phyloP scores from a whole-genome alignment of 2,329 filamentous ascomycete species.

The Lasiodiplodia citricola region DNA sequence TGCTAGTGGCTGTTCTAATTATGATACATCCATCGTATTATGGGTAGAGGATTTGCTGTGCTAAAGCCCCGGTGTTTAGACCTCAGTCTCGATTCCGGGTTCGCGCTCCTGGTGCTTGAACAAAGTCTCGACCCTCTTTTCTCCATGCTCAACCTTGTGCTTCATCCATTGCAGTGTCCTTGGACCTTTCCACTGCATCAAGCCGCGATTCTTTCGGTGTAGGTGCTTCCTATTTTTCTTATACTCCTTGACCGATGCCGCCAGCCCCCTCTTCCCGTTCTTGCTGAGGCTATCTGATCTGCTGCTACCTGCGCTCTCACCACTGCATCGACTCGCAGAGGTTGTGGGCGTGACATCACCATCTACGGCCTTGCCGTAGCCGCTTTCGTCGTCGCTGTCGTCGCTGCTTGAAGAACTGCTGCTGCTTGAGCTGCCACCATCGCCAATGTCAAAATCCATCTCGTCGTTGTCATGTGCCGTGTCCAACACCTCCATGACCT shows the following conservation, averaged over 20 bases:
- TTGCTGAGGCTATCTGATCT: conserved; percentile 28
- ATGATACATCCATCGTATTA: too few relatives aligned
- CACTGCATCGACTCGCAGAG: conserved; percentile 33
- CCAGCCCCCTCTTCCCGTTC: conserved; percentile 52
- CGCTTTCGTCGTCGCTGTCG: conserved; percentile 9
- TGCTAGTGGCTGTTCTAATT: too few relatives aligned
- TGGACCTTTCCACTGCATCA: conserved; percentile 74
- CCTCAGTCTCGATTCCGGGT: conserved; percentile 70
- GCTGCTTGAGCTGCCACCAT: conserved; percentile 11
- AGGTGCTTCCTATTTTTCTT: conserved; percentile 63
- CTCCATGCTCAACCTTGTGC: conserved; percentile 61
- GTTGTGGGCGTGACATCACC: conserved; percentile 31
- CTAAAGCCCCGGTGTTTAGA: conserved; percentile 45
- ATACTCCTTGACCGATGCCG: conserved; percentile 64
- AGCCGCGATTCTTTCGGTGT: conserved; percentile 69
- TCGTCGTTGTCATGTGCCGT: conserved; percentile 64
- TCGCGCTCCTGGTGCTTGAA: conserved; percentile 66
- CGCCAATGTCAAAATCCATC: conserved; percentile 39
- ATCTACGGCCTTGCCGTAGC: conserved; percentile 33
- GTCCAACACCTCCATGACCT: conserved; percentile 69
- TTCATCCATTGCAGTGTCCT: conserved; percentile 63
- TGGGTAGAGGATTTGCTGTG: too few relatives aligned
- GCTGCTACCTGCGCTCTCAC: conserved; percentile 31
- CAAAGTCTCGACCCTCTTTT: conserved; percentile 49
- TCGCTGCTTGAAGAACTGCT: conserved; percentile 26